Percentiles rank a stretch among this genome's conserved stretches.
phyloP scores from a whole-genome alignment of 176 grass and related monocot genomes.

The Oryza brachyantha region DNA sequence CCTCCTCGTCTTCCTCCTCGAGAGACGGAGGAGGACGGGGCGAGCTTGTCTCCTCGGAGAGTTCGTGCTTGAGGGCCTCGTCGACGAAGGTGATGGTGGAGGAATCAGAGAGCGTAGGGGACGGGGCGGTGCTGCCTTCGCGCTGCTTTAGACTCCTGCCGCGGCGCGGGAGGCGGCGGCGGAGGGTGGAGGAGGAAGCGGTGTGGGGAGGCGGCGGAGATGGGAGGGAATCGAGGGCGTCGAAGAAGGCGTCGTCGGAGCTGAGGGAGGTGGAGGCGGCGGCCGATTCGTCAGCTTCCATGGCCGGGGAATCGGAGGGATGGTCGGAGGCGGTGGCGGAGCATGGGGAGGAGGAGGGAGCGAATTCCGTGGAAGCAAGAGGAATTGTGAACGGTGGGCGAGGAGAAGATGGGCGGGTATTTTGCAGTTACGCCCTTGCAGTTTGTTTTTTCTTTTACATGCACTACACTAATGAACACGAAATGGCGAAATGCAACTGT shows the following conservation, averaged over 20 bases:
- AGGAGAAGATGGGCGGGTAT: neutral
- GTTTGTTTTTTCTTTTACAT: neutral
- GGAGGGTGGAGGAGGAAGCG: constrained; percentile 32
- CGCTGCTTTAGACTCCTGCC: constrained; percentile 15
- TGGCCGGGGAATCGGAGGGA: neutral
- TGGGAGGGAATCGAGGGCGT: constrained; percentile 27
- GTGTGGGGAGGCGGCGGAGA: neutral
- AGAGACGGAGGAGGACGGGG: neutral
- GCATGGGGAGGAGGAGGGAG: neutral
- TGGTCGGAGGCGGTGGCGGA: neutral
- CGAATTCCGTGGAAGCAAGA: constrained; percentile 19
- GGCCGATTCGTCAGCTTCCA: constrained; percentile 35
- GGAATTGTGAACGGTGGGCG: constrained; percentile 2
- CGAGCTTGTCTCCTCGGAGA: constrained; percentile 26
- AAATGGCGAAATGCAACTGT: neutral
- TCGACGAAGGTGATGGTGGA: constrained; percentile 24
- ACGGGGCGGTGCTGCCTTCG: neutral
- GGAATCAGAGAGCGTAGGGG: constrained; percentile 14
- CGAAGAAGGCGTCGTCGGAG: constrained; percentile 40
- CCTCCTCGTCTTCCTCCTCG: neutral
- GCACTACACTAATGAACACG: too few relatives aligned
- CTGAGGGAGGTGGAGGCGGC: neutral
- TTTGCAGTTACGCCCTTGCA: constrained; percentile 8
- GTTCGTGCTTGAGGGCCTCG: constrained; percentile 19
- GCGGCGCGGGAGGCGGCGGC: constrained; percentile 33